Conservation (phyloP, 2,329 filamentous ascomycete species). For the Knoxdaviesia proteae region DNA sequence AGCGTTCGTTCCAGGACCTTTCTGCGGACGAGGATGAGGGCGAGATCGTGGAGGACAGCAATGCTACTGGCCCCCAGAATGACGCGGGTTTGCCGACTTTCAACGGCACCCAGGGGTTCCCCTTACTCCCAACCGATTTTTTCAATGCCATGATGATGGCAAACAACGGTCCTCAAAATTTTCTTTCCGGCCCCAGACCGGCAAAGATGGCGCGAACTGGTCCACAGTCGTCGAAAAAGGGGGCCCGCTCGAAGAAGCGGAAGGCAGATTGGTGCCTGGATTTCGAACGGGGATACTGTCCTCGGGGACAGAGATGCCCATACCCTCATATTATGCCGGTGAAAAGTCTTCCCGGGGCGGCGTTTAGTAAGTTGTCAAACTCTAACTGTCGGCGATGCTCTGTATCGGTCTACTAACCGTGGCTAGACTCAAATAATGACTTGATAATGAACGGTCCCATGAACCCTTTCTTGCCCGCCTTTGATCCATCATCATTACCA, state of each 20-base stretch:
- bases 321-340: constrained; percentile 40
- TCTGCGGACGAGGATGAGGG: not conserved
- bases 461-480: no score
- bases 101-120: not conserved
- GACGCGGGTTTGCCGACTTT: no score
- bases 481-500: no score
- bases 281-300: constrained; percentile 57
- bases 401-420: not conserved
- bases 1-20: constrained; percentile 1
- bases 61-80: no score
- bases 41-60: not conserved
- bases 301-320: constrained; percentile 42
- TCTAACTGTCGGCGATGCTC: not conserved
- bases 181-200: not conserved
- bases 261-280: constrained; percentile 38
- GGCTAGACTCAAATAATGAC: no score
- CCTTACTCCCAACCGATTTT: not conserved
- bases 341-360: not conserved
- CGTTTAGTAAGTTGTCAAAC: constrained; percentile 1
- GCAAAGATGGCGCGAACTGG: not conserved
- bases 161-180: not conserved
- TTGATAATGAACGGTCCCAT: no score
- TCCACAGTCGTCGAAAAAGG: not conserved
- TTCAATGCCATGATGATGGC: not conserved
- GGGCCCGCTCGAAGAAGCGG: constrained; percentile 9